These are phyloP conservation scores for Paecilomyces dactylethromorphus DNA, from an alignment of 2,329 filamentous ascomycete species.

Conservation along the genomic window DNA sequence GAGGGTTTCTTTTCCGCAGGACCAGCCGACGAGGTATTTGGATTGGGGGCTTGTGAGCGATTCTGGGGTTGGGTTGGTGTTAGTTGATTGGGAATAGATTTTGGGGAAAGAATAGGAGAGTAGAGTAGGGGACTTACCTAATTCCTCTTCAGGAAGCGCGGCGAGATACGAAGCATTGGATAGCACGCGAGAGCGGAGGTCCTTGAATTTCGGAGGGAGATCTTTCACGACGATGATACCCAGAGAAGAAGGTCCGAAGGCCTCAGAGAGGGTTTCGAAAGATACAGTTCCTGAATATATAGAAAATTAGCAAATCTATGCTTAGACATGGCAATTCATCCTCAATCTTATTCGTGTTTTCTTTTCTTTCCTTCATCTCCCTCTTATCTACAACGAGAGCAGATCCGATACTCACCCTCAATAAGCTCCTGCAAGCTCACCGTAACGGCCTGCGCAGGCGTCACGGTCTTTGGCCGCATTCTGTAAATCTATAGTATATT, in stretches of 20 bases:
- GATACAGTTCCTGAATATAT: conserved; percentile 29
- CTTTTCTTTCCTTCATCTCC: not conserved
- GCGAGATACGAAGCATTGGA: conserved; percentile 87
- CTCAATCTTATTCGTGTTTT: not conserved
- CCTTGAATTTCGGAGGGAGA: conserved; percentile 64
- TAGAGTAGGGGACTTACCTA: conserved; percentile 50
- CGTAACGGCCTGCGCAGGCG: conserved; percentile 35
- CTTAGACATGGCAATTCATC: not conserved
- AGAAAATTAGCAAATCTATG: not conserved
- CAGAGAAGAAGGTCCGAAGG: conserved; percentile 84
- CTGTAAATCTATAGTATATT: not conserved
- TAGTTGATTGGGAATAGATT: not conserved
- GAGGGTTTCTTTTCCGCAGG: conserved; percentile 57
- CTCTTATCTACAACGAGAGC: not conserved
- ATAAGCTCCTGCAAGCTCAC: conserved; percentile 44
- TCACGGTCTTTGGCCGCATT: conserved; percentile 7
- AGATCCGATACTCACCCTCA: conserved; percentile 30
- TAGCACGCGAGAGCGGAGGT: conserved; percentile 67
- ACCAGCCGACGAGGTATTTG: conserved; percentile 60
- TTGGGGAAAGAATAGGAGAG: conserved; percentile 6
- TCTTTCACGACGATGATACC: conserved; percentile 92
- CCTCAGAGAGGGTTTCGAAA: conserved; percentile 47
- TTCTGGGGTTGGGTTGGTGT: conserved; percentile 18
- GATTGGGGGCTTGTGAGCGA: conserved; percentile 38
- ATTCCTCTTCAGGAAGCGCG: conserved; percentile 63